phyloP scores from a whole-genome alignment of 108 stramenopile genomes.

The Cafeteria roenbergensis region DNA sequence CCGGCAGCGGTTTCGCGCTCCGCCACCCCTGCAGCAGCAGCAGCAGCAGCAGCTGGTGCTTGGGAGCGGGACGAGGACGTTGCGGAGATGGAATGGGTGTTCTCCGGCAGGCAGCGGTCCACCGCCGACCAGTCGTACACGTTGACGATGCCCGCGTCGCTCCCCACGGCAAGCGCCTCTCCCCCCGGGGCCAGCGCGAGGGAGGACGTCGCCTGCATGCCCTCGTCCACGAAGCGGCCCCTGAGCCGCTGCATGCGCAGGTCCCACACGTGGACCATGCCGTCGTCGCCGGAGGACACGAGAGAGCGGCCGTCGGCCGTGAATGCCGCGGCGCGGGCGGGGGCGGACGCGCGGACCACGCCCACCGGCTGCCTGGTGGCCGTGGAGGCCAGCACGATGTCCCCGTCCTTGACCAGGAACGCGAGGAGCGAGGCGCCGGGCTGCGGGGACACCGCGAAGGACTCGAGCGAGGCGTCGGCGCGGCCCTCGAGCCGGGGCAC shows the following conservation, averaged over 20 bases:
- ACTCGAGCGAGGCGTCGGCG: slow-evolving; percentile 64
- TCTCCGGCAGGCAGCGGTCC: no score
- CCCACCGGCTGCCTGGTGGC: slow-evolving; percentile 65
- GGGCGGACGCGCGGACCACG: slow-evolving; percentile 77
- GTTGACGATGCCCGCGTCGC: slow-evolving; percentile 85
- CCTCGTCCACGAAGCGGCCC: slow-evolving; percentile 72
- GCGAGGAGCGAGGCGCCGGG: slow-evolving; percentile 59
- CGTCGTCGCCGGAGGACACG: slow-evolving; percentile 77
- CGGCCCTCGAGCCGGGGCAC: slow-evolving; percentile 57
- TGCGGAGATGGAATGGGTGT: neutral
- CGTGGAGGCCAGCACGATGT: slow-evolving; percentile 64
- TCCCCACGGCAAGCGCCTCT: slow-evolving; percentile 64
- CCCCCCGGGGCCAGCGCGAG: slow-evolving; percentile 44
- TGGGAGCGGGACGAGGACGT: neutral
- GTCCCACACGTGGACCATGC: slow-evolving; percentile 80
- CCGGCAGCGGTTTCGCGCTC: neutral
- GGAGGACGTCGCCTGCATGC: slow-evolving; percentile 65
- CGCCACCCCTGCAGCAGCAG: neutral
- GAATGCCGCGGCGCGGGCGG: slow-evolving; percentile 64
- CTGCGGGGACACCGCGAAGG: slow-evolving; percentile 58
- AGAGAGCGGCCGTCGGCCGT: slow-evolving; percentile 59
- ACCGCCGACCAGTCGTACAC: slow-evolving; percentile 56
- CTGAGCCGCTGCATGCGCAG: slow-evolving; percentile 58
- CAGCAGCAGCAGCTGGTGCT: neutral
- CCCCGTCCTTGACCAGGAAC: slow-evolving; percentile 81